Evolutionary conservation across 805 yeast genomes (phyloP).

Genomic region (Lachancea meyersii): DNA sequence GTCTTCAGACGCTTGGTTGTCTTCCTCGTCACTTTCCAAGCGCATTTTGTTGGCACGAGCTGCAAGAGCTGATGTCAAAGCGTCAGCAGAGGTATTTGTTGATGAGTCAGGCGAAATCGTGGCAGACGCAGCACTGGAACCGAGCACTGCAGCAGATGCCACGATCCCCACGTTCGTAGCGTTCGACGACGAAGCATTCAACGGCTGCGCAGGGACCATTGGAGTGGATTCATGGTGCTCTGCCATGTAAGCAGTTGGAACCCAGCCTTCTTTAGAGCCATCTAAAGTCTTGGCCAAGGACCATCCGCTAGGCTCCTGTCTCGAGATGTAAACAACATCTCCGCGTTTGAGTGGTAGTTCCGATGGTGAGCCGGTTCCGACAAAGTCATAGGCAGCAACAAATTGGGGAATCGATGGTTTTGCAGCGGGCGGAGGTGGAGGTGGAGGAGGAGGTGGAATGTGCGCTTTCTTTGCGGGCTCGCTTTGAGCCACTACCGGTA

Average conservation of each 20-base stretch:
- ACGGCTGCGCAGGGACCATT: constrained; percentile 36
- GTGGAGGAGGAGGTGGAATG: constrained; percentile 65
- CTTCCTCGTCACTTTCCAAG: constrained; percentile 61
- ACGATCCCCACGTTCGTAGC: not conserved
- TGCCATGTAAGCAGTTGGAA: constrained; percentile 85
- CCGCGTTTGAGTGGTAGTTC: constrained; percentile 74
- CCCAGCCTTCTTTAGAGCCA: constrained; percentile 88
- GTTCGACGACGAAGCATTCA: constrained; percentile 1
- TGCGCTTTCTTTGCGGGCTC: constrained; percentile 10
- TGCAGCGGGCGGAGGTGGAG: constrained; percentile 60
- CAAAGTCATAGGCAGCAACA: constrained; percentile 82
- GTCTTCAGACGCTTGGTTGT: constrained; percentile 55
- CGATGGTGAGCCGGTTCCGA: constrained; percentile 78
- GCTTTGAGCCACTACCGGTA: constrained; percentile 13
- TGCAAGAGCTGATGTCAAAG: constrained; percentile 80
- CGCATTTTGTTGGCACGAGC: constrained; percentile 64
- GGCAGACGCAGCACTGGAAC: constrained; percentile 13
- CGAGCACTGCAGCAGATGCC: constrained; percentile 22
- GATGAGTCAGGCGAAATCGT: constrained; percentile 24
- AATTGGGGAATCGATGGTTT: constrained; percentile 68
- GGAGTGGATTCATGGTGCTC: constrained; percentile 39
- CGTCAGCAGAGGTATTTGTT: constrained; percentile 55
- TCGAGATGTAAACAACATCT: constrained; percentile 63
- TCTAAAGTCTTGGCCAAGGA: constrained; percentile 77
- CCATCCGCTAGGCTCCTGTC: constrained; percentile 86